Conservation (phyloP, 2,329 filamentous ascomycete genomes). For the Hymenoscyphus scutula region DNA sequence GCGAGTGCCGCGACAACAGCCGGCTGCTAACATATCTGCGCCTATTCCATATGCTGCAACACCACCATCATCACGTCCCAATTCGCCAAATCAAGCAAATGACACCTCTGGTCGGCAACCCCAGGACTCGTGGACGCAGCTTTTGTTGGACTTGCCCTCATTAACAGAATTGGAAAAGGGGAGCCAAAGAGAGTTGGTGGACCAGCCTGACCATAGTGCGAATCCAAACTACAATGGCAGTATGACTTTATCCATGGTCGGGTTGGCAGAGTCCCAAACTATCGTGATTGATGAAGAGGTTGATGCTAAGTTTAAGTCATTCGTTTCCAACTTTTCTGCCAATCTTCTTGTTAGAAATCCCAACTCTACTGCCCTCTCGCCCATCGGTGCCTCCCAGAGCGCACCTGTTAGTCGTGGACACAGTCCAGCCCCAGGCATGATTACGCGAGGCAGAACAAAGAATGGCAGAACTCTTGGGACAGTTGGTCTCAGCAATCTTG, state of each 20-base stretch:
- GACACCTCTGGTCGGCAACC: constrained; percentile 20
- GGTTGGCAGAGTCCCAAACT: constrained; percentile 69
- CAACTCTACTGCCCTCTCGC: constrained; percentile 27
- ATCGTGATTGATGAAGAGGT: constrained; percentile 82
- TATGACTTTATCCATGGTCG: constrained; percentile 61
- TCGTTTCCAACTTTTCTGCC: constrained; percentile 50
- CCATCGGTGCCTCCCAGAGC: constrained; percentile 27
- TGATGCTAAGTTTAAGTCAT: constrained; percentile 53
- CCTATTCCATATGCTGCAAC: constrained; percentile 44
- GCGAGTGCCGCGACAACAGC: constrained; percentile 32
- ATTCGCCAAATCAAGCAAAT: constrained; percentile 24
- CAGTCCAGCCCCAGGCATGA: constrained; percentile 60
- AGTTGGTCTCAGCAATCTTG: constrained; percentile 83
- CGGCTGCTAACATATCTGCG: constrained; percentile 34
- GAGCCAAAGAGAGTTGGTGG: constrained; percentile 62
- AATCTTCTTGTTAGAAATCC: constrained; percentile 39
- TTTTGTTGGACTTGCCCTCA: constrained; percentile 50
- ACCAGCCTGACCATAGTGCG: constrained; percentile 66
- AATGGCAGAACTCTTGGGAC: constrained; percentile 71
- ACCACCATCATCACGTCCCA: constrained; percentile 35
- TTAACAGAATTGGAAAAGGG: constrained; percentile 63
- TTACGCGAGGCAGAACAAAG: constrained; percentile 70
- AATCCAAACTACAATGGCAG: constrained; percentile 77
- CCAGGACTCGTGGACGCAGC: constrained; percentile 42
- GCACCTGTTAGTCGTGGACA: constrained; percentile 62